These are phyloP conservation scores for Collariella sp. DNA, from an alignment of 495 filamentous ascomycete species.

Conservation along the genomic window DNA sequence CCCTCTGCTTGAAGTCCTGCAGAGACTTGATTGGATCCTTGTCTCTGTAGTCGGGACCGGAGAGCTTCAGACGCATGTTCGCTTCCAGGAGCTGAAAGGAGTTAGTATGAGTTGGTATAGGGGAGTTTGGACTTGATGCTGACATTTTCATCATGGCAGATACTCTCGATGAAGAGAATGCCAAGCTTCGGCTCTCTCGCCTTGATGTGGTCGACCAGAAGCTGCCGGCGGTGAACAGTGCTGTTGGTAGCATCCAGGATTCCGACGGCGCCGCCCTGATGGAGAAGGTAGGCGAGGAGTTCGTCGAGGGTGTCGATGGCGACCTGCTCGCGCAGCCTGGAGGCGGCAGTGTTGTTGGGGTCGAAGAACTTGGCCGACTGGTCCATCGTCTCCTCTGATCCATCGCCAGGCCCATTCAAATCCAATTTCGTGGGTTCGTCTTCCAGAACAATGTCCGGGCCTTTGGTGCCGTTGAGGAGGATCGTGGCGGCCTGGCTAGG, in stretches of 20 bases:
- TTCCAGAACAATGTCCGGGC: slow-evolving; percentile 28
- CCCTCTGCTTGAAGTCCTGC: slow-evolving; percentile 84
- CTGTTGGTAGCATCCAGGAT: slow-evolving; percentile 97
- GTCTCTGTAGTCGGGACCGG: slow-evolving; percentile 89
- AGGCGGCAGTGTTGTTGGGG: slow-evolving; percentile 72
- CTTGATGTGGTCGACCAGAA: slow-evolving; percentile 74
- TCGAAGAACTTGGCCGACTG: slow-evolving; percentile 94
- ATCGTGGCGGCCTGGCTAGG: slow-evolving; percentile 41
- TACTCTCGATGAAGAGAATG: slow-evolving; percentile 87
- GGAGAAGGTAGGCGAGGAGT: slow-evolving; percentile 75
- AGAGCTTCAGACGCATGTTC: slow-evolving; percentile 97
- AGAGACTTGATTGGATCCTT: slow-evolving; percentile 79
- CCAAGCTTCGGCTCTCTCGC: slow-evolving; percentile 76
- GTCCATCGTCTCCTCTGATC: slow-evolving; percentile 51
- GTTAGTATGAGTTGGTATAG: background rate
- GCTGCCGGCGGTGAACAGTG: slow-evolving; percentile 74
- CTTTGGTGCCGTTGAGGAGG: slow-evolving; percentile 37
- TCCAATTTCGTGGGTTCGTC: slow-evolving; percentile 29
- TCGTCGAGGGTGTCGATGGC: slow-evolving; percentile 90
- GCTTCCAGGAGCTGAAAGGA: slow-evolving; percentile 64
- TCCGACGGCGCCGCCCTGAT: slow-evolving; percentile 82
- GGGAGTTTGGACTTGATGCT: slow-evolving; percentile 9
- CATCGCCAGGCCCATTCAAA: slow-evolving; percentile 17
- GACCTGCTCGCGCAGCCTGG: slow-evolving; percentile 79
- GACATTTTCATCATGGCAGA: slow-evolving; percentile 70